A percentile compares a stretch with the other conserved stretches of the same genome.
These are phyloP conservation scores for Fraxinus albicans DNA, from an alignment of 305 asterid species.

Conservation along the genomic window DNA sequence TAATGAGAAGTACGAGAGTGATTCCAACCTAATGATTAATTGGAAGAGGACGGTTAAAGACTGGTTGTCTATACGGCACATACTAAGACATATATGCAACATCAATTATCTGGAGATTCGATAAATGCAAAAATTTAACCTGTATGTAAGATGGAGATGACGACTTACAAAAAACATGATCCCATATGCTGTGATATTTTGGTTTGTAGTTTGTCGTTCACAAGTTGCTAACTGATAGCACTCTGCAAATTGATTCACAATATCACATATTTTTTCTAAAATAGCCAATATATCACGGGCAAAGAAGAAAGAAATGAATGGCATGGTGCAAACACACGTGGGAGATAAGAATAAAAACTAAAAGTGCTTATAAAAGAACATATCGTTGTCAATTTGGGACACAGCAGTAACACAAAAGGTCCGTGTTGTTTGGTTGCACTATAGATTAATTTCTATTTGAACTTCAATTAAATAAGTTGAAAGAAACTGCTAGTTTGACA, in stretches of 20 bases:
- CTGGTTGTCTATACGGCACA: not conserved
- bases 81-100: constrained; percentile 1
- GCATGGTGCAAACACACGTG: not conserved
- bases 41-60: constrained; percentile 3
- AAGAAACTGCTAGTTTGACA: constrained; percentile 1
- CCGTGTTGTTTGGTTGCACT: not conserved
- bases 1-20: constrained; percentile 61
- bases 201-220: constrained; percentile 51
- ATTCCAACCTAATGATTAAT: constrained; percentile 57
- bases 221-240: constrained; percentile 72
- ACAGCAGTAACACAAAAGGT: not conserved
- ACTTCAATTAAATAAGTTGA: not conserved
- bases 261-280: constrained; percentile 13
- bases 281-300: not conserved
- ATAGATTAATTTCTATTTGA: not conserved
- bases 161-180: constrained; percentile 65
- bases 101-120: not conserved
- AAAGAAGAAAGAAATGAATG: not conserved
- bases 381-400: not conserved
- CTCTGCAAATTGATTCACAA: constrained; percentile 40
- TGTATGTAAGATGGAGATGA: constrained; percentile 10
- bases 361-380: not conserved
- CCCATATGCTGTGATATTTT: constrained; percentile 78
- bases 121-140: constrained; percentile 1
- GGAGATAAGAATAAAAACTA: not conserved